Conservation (phyloP, 2,329 filamentous ascomycete species). For the Calonectria pteridis region DNA sequence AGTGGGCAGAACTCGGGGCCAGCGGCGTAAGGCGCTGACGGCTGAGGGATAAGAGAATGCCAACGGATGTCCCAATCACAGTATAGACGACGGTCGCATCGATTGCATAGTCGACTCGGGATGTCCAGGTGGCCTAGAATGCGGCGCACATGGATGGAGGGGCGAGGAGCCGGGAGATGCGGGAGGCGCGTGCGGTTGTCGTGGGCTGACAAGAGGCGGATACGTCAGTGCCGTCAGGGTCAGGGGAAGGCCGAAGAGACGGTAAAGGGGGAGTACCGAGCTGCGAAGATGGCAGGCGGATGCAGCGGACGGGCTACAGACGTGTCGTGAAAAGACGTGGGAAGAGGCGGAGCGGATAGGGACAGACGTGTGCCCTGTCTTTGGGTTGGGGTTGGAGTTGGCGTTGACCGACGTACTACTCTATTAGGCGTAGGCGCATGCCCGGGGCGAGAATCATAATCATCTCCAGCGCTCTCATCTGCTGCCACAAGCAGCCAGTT, state of each 20-base stretch:
- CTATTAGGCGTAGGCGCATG: conserved; percentile 18
- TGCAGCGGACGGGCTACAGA: conserved; percentile 20
- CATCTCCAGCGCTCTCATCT: conserved; percentile 35
- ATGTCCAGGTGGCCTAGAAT: conserved; percentile 41
- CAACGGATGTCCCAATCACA: conserved; percentile 40
- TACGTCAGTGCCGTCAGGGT: conserved; percentile 22
- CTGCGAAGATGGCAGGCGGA: conserved; percentile 16
- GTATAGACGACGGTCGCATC: conserved; percentile 41
- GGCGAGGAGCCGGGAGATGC: conserved; percentile 40
- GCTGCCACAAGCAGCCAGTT: conserved; percentile 33
- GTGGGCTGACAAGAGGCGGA: conserved; percentile 36
- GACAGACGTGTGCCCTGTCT: conserved; percentile 31
- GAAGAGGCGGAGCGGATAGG: conserved; percentile 30
- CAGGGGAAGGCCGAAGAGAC: conserved; percentile 31
- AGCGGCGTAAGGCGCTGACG: conserved; percentile 20
- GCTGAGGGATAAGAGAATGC: conserved; percentile 23
- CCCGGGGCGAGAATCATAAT: conserved; percentile 26
- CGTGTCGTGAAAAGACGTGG: conserved; percentile 21
- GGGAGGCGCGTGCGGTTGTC: conserved; percentile 38
- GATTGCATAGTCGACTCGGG: conserved; percentile 49
- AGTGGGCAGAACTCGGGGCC: conserved; percentile 19
- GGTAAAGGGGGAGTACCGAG: conserved; percentile 27
- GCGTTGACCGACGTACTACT: conserved; percentile 16
- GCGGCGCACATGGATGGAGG: conserved; percentile 47
- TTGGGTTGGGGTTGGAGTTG: conserved; percentile 20